Evolutionary conservation across 495 filamentous ascomycete species (phyloP).

Genomic region (Xylaria acuta): DNA sequence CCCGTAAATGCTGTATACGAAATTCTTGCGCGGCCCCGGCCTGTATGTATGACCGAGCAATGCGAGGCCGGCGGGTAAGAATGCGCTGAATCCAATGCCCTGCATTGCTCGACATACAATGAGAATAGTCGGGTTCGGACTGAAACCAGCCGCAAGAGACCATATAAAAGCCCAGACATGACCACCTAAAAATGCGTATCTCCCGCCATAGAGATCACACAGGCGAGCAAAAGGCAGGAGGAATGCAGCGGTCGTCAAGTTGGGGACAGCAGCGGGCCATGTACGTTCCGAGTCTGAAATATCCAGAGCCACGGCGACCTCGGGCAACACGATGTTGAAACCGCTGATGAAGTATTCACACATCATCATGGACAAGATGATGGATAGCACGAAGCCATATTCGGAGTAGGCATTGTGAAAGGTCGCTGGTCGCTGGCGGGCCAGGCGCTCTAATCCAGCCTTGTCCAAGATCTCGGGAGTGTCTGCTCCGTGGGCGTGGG

Average conservation of each 20-base stretch:
- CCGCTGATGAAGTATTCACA: conserved; percentile 86
- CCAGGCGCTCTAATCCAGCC: conserved; percentile 67
- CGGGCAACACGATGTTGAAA: conserved; percentile 82
- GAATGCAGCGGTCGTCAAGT: conserved; percentile 74
- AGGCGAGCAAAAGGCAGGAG: conserved; percentile 80
- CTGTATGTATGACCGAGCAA: conserved; percentile 81
- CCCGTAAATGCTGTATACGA: conserved; percentile 83
- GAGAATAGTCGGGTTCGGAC: conserved; percentile 72
- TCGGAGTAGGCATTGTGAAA: conserved; percentile 69
- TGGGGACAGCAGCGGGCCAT: conserved; percentile 83
- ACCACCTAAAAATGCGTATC: conserved; percentile 70
- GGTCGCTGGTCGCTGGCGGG: conserved; percentile 70
- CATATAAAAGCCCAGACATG: conserved; percentile 75
- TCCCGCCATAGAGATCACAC: conserved; percentile 80
- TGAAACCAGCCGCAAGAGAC: conserved; percentile 76
- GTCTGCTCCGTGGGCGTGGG: conserved; percentile 25
- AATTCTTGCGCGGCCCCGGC: conserved; percentile 83
- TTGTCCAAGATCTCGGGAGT: conserved; percentile 27
- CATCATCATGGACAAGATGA: conserved; percentile 76
- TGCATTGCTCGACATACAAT: conserved; percentile 78
- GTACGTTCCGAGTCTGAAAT: conserved; percentile 70
- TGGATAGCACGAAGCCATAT: conserved; percentile 72
- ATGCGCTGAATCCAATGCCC: conserved; percentile 79
- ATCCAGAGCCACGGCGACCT: conserved; percentile 64
- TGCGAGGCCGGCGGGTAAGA: conserved; percentile 78